Evolutionary conservation across 805 yeast species (phyloP), one percentile per base, ranked within the genome.

Genomic region (Lachancea thermotolerans): DNA sequence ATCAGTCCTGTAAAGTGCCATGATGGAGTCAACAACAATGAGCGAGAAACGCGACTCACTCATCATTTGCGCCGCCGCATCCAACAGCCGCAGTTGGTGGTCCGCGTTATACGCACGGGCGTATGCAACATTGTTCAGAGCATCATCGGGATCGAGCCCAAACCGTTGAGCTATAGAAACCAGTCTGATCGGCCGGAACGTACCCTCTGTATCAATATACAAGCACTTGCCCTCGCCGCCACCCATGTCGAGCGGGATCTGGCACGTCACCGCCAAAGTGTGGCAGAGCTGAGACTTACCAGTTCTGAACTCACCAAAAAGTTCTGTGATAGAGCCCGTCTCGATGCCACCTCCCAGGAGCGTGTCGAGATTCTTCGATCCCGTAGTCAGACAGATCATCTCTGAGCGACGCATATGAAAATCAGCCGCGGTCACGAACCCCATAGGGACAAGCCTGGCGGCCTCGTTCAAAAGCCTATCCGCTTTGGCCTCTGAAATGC

Each of bases 201-300:
- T 93, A 15, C 97, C 96, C 62, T 91, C 99, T 0, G 98, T 91
- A 60, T 93, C 99, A 49, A 93, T 90, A 62, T 86, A 93, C 45
- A 93, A 71, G 65, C 97, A 91, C 66, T 93, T 89, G 30, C 99
- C 99, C 69, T 93, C 99, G 42, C 96, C 99, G 49, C 99, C 99
- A 35, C 97, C 97, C 84, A 85, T 83, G 60, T 90, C 97, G 41
- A 91, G 78, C 4, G 98, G 98, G 45, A 93, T 71, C 66, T 91
- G 99, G 64, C 98, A 91, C 2, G 97, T 91, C 6, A 93, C 96
- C 0, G 98, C 96, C 45, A 93, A 73, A 1, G 98, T 93, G 63
- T 93, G 99, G 66, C 99, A 93, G 39, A 93, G 69, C 70, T 93
- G 99, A 4, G 97, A 88, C 64, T 93, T 93, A 38, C 99, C 99